These are phyloP conservation scores for Pyropia haitanensis DNA, from an alignment of 23 red algal genomes.

Conservation along the genomic window DNA sequence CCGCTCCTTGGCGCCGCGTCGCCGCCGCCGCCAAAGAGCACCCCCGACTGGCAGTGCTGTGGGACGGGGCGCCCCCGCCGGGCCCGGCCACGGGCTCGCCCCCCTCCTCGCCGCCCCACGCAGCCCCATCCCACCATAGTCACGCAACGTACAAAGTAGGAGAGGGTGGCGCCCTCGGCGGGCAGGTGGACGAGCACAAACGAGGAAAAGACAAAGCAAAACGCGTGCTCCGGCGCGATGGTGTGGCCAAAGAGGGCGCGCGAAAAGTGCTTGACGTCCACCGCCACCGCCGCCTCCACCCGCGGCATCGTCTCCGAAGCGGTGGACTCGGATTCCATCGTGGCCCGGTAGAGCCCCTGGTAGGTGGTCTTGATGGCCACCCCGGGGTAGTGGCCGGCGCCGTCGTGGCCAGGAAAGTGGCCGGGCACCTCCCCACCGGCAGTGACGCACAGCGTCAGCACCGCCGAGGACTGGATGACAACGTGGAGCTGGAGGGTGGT, in stretches of 20 bases:
- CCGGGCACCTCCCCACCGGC: constrained; percentile 1
- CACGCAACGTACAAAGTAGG: constrained; percentile 3
- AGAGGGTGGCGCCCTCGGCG: not conserved
- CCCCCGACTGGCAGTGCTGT: too few relatives aligned
- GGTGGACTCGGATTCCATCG: not conserved
- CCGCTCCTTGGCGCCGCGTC: too few relatives aligned
- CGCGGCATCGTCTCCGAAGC: not conserved
- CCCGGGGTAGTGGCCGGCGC: not conserved
- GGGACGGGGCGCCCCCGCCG: too few relatives aligned
- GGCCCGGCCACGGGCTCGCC: too few relatives aligned
- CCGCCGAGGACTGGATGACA: not conserved
- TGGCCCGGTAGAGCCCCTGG: not conserved
- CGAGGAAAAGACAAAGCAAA: constrained; percentile 57
- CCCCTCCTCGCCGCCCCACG: too few relatives aligned
- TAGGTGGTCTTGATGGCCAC: constrained; percentile 3
- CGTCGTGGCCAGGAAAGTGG: not conserved
- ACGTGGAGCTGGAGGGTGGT: constrained; percentile 24
- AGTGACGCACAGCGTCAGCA: not conserved
- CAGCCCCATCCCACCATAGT: too few relatives aligned
- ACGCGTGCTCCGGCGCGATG: constrained; percentile 48
- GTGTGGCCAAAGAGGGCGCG: constrained; percentile 47
- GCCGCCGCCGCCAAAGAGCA: too few relatives aligned
- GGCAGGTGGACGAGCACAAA: constrained; percentile 68
- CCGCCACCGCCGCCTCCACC: constrained; percentile 1
- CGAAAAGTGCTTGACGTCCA: constrained; percentile 51